Conservation (phyloP, 352 stramenopile species). For the Phytophthora tubulina region DNA sequence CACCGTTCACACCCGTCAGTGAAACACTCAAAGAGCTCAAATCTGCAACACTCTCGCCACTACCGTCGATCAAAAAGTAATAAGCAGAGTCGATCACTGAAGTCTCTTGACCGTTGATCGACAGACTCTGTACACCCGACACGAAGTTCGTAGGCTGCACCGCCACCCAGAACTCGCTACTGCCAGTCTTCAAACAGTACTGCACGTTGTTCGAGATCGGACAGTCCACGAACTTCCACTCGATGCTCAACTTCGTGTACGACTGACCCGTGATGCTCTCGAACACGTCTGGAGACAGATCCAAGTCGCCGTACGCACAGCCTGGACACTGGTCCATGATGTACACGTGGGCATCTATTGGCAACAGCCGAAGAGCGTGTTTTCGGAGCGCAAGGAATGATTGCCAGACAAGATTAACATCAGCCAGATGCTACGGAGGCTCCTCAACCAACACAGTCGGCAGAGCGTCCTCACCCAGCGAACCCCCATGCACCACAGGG, state of each 20-base stretch:
- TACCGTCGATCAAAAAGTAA: constrained; percentile 70
- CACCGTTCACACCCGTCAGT: constrained; percentile 58
- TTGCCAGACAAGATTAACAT: too few species aligned
- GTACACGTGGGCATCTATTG: too few species aligned
- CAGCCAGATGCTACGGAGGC: too few species aligned
- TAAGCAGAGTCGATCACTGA: constrained; percentile 72
- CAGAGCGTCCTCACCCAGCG: too few species aligned
- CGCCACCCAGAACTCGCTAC: constrained; percentile 68
- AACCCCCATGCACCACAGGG: too few species aligned
- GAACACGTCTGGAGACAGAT: constrained; percentile 71
- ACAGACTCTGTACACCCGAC: constrained; percentile 58
- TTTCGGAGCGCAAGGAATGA: too few species aligned
- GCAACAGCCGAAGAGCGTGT: too few species aligned
- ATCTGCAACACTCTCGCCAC: constrained; percentile 48
- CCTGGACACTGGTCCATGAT: constrained; percentile 77
- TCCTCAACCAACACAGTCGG: too few species aligned
- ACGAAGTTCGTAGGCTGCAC: constrained; percentile 72
- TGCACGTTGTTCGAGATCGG: constrained; percentile 59
- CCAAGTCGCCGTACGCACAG: constrained; percentile 60
- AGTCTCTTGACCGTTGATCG: constrained; percentile 64
- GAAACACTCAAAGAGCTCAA: constrained; percentile 56
- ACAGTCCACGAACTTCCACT: constrained; percentile 77
- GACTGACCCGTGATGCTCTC: constrained; percentile 62
- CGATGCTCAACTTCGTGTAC: constrained; percentile 57
- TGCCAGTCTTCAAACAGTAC: constrained; percentile 73